Percentiles rank a stretch among this genome's conserved stretches.
These are phyloP conservation scores for Solanum piurae DNA, from an alignment of 257 asterid genomes.

Conservation along the genomic window DNA sequence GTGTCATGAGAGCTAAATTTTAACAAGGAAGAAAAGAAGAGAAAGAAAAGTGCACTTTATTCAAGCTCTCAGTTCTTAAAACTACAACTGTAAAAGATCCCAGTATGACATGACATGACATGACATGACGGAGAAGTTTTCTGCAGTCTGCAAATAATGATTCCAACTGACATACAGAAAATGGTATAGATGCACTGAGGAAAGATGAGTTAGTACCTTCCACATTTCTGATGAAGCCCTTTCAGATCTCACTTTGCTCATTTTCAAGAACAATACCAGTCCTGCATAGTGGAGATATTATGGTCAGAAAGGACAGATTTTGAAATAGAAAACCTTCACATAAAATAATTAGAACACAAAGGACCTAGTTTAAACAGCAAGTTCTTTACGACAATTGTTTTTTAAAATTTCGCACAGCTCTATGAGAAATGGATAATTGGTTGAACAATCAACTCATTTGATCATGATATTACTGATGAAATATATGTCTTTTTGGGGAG, in stretches of 20 bases:
- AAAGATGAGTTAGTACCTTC: constrained; percentile 46
- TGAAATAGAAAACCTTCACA: neutral
- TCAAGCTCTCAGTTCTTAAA: neutral
- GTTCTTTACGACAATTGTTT: neutral
- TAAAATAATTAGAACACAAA: neutral
- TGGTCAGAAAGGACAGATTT: neutral
- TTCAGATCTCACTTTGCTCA: constrained; percentile 93
- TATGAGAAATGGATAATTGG: neutral
- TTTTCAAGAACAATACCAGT: constrained; percentile 66
- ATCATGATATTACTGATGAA: neutral
- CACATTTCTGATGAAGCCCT: constrained; percentile 67
- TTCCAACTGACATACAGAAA: neutral
- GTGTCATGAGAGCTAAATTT: neutral
- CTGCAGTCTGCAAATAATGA: neutral
- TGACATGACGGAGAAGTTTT: neutral
- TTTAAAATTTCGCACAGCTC: neutral
- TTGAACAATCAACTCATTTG: neutral
- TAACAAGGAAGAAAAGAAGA: neutral
- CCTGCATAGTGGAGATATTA: constrained; percentile 34
- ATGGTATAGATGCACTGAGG: neutral
- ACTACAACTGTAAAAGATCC: neutral
- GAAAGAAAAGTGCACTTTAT: neutral
- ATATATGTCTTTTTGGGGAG: neutral
- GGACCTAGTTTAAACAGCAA: neutral
- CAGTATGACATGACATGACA: neutral